Evolutionary conservation across 768 basidiomycete species (phyloP).

Genomic region (Russula emetica): DNA sequence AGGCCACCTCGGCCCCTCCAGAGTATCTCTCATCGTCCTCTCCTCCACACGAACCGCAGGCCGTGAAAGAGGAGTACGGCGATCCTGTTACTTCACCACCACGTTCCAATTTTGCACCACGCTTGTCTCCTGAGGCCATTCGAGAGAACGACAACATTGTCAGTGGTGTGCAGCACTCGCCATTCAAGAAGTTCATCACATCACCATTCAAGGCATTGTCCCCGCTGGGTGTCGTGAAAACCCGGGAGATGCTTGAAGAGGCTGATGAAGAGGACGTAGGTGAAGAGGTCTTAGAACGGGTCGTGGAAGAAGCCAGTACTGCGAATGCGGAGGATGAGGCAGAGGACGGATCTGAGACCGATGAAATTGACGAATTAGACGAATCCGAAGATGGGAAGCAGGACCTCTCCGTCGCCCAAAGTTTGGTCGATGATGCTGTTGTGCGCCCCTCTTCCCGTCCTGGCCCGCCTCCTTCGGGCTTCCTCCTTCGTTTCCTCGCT

Average conservation of each 20-base stretch:
- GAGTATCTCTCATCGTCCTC: constrained; percentile 37
- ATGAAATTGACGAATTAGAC: constrained; percentile 26
- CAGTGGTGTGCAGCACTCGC: constrained; percentile 14
- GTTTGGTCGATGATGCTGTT: constrained; percentile 38
- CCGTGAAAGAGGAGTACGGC: not conserved
- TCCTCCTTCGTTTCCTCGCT: constrained; percentile 43
- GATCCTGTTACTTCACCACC: constrained; percentile 39
- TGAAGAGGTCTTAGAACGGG: constrained; percentile 20
- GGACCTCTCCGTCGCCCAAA: constrained; percentile 36
- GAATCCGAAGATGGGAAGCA: constrained; percentile 24
- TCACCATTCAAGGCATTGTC: constrained; percentile 16
- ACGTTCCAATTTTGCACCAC: constrained; percentile 55
- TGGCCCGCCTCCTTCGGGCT: constrained; percentile 19
- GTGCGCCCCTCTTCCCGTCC: constrained; percentile 14
- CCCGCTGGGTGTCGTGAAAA: constrained; percentile 13
- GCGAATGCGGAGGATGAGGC: constrained; percentile 10
- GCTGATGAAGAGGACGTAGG: constrained; percentile 25
- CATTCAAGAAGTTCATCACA: constrained; percentile 21
- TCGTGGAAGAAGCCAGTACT: constrained; percentile 18
- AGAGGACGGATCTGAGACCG: constrained; percentile 8
- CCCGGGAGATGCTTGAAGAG: constrained; percentile 27
- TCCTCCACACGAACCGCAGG: constrained; percentile 17
- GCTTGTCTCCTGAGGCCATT: constrained; percentile 40
- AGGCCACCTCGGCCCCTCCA: constrained; percentile 70
- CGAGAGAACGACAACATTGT: constrained; percentile 33